Evolutionary conservation across 2,329 filamentous ascomycete species (phyloP).

Genomic region (Aspergillus brunneoviolaceus): DNA sequence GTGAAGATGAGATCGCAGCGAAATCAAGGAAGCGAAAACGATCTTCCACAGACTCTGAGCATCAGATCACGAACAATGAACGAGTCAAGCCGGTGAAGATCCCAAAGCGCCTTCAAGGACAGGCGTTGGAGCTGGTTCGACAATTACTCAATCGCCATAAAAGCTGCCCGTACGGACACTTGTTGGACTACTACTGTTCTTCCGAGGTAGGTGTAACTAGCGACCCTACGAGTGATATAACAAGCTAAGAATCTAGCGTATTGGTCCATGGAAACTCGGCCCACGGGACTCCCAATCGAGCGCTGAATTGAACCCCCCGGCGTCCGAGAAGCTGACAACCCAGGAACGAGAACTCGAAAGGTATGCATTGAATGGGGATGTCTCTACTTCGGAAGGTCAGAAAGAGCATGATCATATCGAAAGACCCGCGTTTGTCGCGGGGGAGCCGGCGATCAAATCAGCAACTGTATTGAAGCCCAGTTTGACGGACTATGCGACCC

Average conservation of each 20-base stretch:
- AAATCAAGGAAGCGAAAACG: conserved; percentile 19
- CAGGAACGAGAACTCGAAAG: conserved; percentile 20
- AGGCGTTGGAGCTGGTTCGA: conserved; percentile 58
- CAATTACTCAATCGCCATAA: conserved; percentile 69
- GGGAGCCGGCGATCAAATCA: conserved; percentile 6
- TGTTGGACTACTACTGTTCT: conserved; percentile 81
- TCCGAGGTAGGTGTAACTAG: conserved; percentile 38
- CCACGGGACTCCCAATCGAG: conserved; percentile 11
- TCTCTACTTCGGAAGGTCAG: background rate
- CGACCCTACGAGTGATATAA: too few relatives aligned
- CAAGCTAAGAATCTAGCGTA: conserved; percentile 22
- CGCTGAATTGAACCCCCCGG: conserved; percentile 14
- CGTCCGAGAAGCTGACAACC: conserved; percentile 24
- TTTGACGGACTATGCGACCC: conserved; percentile 68
- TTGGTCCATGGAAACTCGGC: conserved; percentile 26
- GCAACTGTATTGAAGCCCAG: conserved; percentile 28
- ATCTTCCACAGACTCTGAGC: conserved; percentile 2
- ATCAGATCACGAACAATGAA: background rate
- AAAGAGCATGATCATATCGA: background rate
- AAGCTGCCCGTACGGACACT: conserved; percentile 74
- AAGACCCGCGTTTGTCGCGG: conserved; percentile 7
- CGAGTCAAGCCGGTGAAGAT: conserved; percentile 15
- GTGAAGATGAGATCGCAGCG: conserved; percentile 73
- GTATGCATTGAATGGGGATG: background rate
- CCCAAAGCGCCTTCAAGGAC: conserved; percentile 61